Evolutionary conservation across 1,284 basidiomycete genomes (phyloP).

Genomic region (Trametes pubescens): DNA sequence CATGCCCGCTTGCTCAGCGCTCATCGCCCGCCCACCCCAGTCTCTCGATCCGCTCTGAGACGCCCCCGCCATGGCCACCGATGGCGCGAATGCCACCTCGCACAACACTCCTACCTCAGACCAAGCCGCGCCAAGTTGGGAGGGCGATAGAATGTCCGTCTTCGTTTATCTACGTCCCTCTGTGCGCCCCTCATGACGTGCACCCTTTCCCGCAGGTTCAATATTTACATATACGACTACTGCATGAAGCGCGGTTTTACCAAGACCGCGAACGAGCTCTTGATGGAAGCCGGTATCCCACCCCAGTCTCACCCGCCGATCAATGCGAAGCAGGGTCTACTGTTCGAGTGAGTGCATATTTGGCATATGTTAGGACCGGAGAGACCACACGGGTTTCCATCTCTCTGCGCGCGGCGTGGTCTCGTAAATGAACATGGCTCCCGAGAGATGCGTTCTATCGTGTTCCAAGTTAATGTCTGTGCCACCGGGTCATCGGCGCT

Average conservation of each 20-base stretch:
- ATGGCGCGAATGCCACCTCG: conserved; percentile 25
- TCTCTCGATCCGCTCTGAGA: conserved; percentile 15
- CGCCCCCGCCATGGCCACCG: conserved; percentile 31
- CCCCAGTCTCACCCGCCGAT: conserved; percentile 73
- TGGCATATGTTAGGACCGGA: background rate
- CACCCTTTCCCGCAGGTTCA: conserved; percentile 64
- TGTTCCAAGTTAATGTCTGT: background rate
- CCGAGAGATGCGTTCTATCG: no score
- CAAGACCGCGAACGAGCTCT: conserved; percentile 72
- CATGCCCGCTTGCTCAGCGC: conserved; percentile 11
- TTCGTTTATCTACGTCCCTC: conserved; percentile 24
- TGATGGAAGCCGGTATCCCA: conserved; percentile 67
- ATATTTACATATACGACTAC: conserved; percentile 87
- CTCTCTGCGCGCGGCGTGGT: background rate
- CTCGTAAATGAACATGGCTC: no score
- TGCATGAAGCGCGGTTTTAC: conserved; percentile 78
- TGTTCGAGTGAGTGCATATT: conserved; percentile 76
- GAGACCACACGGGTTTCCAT: background rate
- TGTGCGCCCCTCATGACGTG: conserved; percentile 7
- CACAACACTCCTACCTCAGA: conserved; percentile 13
- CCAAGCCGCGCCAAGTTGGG: conserved; percentile 47
- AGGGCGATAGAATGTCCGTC: conserved; percentile 63
- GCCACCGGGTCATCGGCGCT: conserved; percentile 3
- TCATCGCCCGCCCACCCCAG: conserved; percentile 22
- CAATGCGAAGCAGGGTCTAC: conserved; percentile 79